phyloP scores from a whole-genome alignment of 179 eudicot genomes.

The Actinidia arguta region DNA sequence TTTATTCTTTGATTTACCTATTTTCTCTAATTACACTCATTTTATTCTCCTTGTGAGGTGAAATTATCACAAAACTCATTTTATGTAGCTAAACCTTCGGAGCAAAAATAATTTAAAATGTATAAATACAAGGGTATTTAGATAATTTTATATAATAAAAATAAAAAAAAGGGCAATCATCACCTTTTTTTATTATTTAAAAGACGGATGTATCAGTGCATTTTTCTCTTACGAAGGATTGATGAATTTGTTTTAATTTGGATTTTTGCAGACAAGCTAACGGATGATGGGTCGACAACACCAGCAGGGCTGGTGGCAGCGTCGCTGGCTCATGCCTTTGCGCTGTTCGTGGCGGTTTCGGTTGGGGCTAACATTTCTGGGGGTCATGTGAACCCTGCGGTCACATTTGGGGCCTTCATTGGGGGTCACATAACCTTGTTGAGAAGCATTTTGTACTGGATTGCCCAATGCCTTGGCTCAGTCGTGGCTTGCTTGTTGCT shows the following conservation, averaged over 20 bases:
- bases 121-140: too few relatives aligned
- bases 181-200: too few relatives aligned
- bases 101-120: too few relatives aligned
- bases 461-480: slow-evolving; percentile 75
- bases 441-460: slow-evolving; percentile 63
- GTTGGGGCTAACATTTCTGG: slow-evolving; percentile 79
- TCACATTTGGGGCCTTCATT: slow-evolving; percentile 67
- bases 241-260: neutral
- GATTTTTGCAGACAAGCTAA: slow-evolving; percentile 47
- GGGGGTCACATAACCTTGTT: slow-evolving; percentile 65
- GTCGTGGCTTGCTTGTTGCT: slow-evolving; percentile 80
- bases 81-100: too few relatives aligned
- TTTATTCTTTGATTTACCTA: neutral
- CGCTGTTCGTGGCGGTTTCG: slow-evolving; percentile 66
- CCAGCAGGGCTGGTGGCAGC: slow-evolving; percentile 74
- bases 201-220: neutral
- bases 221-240: neutral
- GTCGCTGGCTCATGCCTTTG: slow-evolving; percentile 64
- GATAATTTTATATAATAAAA: too few relatives aligned
- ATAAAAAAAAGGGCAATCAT: too few relatives aligned
- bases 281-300: slow-evolving; percentile 55
- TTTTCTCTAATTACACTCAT: too few relatives aligned
- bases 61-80: too few relatives aligned
- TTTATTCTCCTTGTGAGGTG: too few relatives aligned
- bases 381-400: slow-evolving; percentile 83